Conservation (phyloP, 2,329 filamentous ascomycete genomes). For the Clonostachys solani region DNA sequence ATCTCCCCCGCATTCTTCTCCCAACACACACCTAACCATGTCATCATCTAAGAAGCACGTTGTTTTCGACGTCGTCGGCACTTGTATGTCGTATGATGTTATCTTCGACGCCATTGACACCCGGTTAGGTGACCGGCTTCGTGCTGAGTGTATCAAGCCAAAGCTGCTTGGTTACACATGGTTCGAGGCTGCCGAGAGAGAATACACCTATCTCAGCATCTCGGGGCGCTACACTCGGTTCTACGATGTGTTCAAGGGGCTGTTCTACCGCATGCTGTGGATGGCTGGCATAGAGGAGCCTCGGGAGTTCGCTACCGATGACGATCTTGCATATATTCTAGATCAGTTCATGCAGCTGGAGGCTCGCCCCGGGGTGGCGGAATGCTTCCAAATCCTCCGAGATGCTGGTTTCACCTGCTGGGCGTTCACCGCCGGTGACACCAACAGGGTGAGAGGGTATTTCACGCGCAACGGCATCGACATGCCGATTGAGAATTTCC, state of each 20-base stretch:
- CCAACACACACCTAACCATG: background rate
- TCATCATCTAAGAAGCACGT: constrained; percentile 27
- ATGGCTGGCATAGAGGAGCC: constrained; percentile 37
- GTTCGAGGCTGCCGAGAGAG: constrained; percentile 40
- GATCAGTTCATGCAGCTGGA: constrained; percentile 28
- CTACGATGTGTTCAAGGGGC: constrained; percentile 30
- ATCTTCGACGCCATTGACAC: constrained; percentile 33
- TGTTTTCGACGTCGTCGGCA: constrained; percentile 49
- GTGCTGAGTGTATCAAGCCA: constrained; percentile 28
- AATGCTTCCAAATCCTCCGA: constrained; percentile 35
- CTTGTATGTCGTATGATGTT: constrained; percentile 38
- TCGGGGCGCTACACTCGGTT: constrained; percentile 36
- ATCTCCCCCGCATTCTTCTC: no score
- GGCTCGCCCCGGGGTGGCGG: constrained; percentile 29
- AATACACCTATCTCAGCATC: constrained; percentile 44
- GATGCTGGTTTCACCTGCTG: constrained; percentile 45
- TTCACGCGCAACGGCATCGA: constrained; percentile 41
- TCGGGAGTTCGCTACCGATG: constrained; percentile 31
- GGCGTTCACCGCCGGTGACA: constrained; percentile 48
- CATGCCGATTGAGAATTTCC: constrained; percentile 44
- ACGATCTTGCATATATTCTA: constrained; percentile 32
- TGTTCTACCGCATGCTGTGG: constrained; percentile 44
- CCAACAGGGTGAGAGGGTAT: constrained; percentile 43
- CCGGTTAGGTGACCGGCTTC: constrained; percentile 34
- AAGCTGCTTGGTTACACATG: constrained; percentile 39